Conservation (phyloP, 1,284 basidiomycete species). For the Neotropicomus parvogracilis region DNA sequence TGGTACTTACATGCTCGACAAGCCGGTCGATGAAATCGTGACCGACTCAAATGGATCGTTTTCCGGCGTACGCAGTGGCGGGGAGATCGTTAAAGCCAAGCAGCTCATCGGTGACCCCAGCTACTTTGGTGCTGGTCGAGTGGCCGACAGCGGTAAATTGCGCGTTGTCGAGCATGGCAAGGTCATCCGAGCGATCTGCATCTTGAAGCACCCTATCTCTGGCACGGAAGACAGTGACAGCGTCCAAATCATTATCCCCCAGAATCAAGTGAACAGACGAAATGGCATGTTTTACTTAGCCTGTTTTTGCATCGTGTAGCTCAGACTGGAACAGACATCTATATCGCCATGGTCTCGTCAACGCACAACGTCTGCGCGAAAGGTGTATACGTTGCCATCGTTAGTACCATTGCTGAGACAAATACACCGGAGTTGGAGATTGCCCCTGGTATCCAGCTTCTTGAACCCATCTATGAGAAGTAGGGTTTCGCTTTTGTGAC, state of each 20-base stretch:
- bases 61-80: conserved; percentile 84
- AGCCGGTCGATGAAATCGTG: conserved; percentile 89
- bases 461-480: conserved; percentile 96
- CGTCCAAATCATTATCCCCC: conserved; percentile 97
- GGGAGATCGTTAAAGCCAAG: conserved; percentile 95
- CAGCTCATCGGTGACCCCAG: conserved; percentile 98
- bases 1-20: conserved; percentile 99
- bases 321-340: conserved; percentile 73
- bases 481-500: conserved; percentile 33
- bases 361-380: conserved; percentile 97
- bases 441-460: conserved; percentile 83
- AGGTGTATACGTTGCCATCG: conserved; percentile 94
- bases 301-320: conserved; percentile 4
- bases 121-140: conserved; percentile 84
- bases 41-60: conserved; percentile 87
- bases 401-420: conserved; percentile 98
- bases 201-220: conserved; percentile 98
- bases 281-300: conserved; percentile 65
- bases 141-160: conserved; percentile 69
- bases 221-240: conserved; percentile 95
- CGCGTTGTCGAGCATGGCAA: conserved; percentile 91
- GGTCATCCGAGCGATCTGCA: conserved; percentile 95
- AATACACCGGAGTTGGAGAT: conserved; percentile 92
- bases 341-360: conserved; percentile 95
- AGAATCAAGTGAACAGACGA: conserved; percentile 93